Percentiles rank a stretch among this genome's conserved stretches.
Conservation (phyloP, 2,329 filamentous ascomycete genomes). For the Neurospora sp. region DNA sequence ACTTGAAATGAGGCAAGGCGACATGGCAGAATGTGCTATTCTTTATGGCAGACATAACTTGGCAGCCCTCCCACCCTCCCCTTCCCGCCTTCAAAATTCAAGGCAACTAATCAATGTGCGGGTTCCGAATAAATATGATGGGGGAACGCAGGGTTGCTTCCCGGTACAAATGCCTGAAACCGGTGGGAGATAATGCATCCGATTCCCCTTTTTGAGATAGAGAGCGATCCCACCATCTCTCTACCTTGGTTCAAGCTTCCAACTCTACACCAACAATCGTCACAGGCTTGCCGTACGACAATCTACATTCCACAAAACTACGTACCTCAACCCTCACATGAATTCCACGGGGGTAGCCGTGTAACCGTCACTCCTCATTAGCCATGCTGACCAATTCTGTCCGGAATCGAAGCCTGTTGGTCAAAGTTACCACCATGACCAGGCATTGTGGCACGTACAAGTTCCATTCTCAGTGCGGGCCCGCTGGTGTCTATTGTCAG, state of each 20-base stretch:
- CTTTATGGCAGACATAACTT: neutral
- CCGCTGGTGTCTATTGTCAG: neutral
- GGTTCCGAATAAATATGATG: neutral
- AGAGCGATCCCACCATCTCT: neutral
- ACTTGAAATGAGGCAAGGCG: neutral
- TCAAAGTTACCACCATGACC: neutral
- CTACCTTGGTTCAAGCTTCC: neutral
- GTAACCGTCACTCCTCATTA: neutral
- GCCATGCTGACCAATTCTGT: neutral
- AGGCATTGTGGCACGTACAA: neutral
- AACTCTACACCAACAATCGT: neutral
- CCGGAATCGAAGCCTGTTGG: conserved; percentile 6
- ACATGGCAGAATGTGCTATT: neutral
- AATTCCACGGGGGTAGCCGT: neutral
- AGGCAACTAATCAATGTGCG: neutral
- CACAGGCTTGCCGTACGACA: neutral
- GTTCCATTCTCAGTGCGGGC: neutral
- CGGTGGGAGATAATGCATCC: neutral
- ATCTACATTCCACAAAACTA: neutral
- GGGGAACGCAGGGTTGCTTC: neutral
- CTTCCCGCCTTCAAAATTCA: neutral
- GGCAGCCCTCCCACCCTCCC: neutral
- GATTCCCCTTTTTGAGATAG: neutral
- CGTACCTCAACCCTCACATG: neutral
- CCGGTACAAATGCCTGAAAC: neutral